Percentiles rank a stretch among this genome's conserved stretches.
These are phyloP conservation scores for Sabuloglossum arenarium DNA, from an alignment of 495 filamentous ascomycete genomes.

Conservation along the genomic window DNA sequence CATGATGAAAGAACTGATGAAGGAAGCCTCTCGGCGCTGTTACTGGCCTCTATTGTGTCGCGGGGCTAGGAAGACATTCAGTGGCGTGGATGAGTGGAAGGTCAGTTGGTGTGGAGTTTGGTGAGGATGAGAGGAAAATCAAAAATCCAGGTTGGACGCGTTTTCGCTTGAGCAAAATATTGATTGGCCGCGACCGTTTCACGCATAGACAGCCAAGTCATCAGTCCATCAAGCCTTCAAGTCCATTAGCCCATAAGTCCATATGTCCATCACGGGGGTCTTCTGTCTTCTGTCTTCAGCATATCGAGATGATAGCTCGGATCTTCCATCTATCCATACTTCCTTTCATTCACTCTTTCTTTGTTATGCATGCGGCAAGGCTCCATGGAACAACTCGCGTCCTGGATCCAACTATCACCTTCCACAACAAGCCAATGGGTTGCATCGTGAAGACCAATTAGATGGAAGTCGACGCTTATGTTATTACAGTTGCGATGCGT, in stretches of 20 bases:
- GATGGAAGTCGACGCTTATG: not conserved
- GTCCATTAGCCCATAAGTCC: not conserved
- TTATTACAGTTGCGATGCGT: conserved; percentile 2
- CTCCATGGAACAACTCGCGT: not conserved
- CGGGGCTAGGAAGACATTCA: not conserved
- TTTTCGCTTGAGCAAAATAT: not conserved
- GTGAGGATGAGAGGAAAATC: conserved; percentile 2
- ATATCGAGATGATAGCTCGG: no score
- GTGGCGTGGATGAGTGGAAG: not conserved
- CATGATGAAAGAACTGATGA: not conserved
- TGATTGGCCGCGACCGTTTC: not conserved
- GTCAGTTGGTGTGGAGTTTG: not conserved
- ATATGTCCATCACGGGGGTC: no score
- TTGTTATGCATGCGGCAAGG: not conserved
- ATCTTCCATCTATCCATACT: no score
- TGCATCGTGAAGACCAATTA: not conserved
- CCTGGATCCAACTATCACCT: not conserved
- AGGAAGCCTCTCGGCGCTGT: not conserved
- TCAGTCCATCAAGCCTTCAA: no score
- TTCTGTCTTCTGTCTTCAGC: no score
- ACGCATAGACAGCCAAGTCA: not conserved
- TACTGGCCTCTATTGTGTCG: not conserved
- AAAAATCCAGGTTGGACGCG: conserved; percentile 3
- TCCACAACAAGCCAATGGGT: not conserved
- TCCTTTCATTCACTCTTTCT: not conserved